These are phyloP conservation scores for Croton laevigatus DNA, from an alignment of 441 rosid genomes.

Conservation along the genomic window DNA sequence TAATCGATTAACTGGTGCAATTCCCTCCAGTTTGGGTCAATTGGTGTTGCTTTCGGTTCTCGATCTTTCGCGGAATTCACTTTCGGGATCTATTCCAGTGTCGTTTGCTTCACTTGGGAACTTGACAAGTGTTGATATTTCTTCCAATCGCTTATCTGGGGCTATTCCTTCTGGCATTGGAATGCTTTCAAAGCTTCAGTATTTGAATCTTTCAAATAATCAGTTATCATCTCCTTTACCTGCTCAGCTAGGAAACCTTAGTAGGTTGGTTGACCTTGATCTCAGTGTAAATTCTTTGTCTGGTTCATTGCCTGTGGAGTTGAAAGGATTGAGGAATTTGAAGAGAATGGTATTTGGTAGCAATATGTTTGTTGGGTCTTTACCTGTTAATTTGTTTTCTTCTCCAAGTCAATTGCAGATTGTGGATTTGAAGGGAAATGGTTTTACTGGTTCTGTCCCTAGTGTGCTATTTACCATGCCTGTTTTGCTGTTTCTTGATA, in stretches of 20 bases:
- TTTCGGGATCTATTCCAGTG: slow-evolving; percentile 65
- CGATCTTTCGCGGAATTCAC: slow-evolving; percentile 61
- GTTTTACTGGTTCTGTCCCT: slow-evolving; percentile 59
- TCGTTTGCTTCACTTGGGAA: slow-evolving; percentile 50
- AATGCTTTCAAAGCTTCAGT: slow-evolving; percentile 41
- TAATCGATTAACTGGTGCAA: slow-evolving; percentile 54
- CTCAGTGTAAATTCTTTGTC: slow-evolving; percentile 73
- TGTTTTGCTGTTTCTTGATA: slow-evolving; percentile 55
- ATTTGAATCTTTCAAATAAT: slow-evolving; percentile 71
- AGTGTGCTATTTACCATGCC: slow-evolving; percentile 52
- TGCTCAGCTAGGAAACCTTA: slow-evolving; percentile 58
- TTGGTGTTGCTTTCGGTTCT: slow-evolving; percentile 53
- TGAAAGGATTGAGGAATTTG: slow-evolving; percentile 54
- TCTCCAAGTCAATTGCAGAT: slow-evolving; percentile 46
- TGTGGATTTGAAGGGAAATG: slow-evolving; percentile 51
- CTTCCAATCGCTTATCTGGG: slow-evolving; percentile 65
- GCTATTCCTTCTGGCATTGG: slow-evolving; percentile 59
- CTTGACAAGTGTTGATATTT: slow-evolving; percentile 60
- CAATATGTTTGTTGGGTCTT: slow-evolving; percentile 48
- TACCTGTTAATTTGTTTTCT: slow-evolving; percentile 50
- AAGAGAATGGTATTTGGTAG: slow-evolving; percentile 52
- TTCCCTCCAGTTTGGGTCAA: slow-evolving; percentile 61
- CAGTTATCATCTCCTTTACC: slow-evolving; percentile 66
- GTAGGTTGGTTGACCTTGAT: slow-evolving; percentile 68
- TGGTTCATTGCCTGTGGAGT: slow-evolving; percentile 68